A percentile compares a stretch with the other conserved stretches of the same genome.
Evolutionary conservation across 169 alveolate genomes (phyloP).

Genomic region (Eimeria necatrix): DNA sequence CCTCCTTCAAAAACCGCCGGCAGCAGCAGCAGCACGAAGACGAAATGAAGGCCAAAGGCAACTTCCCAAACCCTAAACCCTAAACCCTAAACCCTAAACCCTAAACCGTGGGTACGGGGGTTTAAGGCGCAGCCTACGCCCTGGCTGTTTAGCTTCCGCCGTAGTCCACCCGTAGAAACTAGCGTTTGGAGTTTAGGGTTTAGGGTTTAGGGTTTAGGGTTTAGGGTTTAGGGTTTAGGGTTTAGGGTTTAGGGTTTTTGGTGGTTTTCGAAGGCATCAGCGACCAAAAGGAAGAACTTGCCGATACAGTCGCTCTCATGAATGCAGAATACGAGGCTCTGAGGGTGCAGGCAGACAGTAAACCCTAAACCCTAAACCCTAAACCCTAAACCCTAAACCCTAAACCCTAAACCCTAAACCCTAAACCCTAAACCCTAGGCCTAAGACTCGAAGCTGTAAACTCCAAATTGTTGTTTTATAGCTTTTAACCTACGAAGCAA

Average conservation of each 20-base stretch:
- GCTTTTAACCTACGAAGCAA: too few species aligned
- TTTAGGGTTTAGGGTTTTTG: neutral
- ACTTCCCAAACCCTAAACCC: neutral
- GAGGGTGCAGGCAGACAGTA: slow-evolving; percentile 1
- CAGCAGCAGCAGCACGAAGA: neutral
- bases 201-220: slow-evolving; percentile 45
- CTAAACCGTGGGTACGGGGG: neutral
- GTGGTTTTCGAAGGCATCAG: neutral
- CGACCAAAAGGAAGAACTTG: neutral
- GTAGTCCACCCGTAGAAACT: neutral
- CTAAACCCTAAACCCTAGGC: neutral
- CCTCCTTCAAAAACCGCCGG: neutral
- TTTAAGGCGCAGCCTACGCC: neutral
- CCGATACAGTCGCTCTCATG: slow-evolving; percentile 5
- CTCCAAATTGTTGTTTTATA: too few species aligned
- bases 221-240: neutral
- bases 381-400: neutral
- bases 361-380: slow-evolving; percentile 41
- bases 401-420: neutral
- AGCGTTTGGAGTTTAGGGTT: neutral
- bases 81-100: neutral
- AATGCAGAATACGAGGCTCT: slow-evolving; percentile 30
- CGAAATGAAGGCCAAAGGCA: neutral
- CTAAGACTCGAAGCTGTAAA: neutral
- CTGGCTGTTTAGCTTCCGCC: neutral